Evolutionary conservation across 1,284 basidiomycete genomes (phyloP).

Genomic region (Sutorius eximius): DNA sequence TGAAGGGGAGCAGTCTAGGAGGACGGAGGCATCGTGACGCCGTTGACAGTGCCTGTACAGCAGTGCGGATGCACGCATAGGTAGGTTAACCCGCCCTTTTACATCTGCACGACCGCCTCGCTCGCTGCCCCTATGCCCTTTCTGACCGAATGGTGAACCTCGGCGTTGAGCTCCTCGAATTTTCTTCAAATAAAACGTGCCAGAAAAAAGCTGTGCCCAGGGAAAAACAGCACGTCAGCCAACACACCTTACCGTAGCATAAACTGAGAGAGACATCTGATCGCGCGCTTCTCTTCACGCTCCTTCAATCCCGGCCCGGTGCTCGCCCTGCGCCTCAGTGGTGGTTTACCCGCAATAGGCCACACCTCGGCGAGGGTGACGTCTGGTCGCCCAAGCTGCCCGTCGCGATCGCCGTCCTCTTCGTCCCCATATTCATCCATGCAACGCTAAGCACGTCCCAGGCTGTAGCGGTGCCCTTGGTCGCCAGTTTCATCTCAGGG

Average conservation of each 20-base stretch:
- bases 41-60: too few species aligned
- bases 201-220: slow-evolving; percentile 74
- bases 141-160: slow-evolving; percentile 80
- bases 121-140: slow-evolving; percentile 33
- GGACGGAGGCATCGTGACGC: too few species aligned
- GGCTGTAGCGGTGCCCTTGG: too few species aligned
- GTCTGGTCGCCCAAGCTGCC: too few species aligned
- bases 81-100: slow-evolving; percentile 77
- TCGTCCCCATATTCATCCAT: too few species aligned
- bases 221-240: not conserved
- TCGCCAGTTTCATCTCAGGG: too few species aligned
- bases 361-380: slow-evolving; percentile 71
- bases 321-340: slow-evolving; percentile 53
- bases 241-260: not conserved
- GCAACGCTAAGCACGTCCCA: too few species aligned
- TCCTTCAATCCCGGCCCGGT: slow-evolving; percentile 33
- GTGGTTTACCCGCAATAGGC: slow-evolving; percentile 64
- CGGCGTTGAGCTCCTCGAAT: slow-evolving; percentile 87
- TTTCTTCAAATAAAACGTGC: slow-evolving; percentile 78
- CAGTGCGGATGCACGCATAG: too few species aligned
- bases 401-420: too few species aligned
- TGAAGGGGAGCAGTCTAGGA: too few species aligned
- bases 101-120: slow-evolving; percentile 69
- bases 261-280: slow-evolving; percentile 41
- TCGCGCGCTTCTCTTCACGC: slow-evolving; percentile 52